phyloP scores from a whole-genome alignment of 345 rosid genomes.

The Citrus sp. region DNA sequence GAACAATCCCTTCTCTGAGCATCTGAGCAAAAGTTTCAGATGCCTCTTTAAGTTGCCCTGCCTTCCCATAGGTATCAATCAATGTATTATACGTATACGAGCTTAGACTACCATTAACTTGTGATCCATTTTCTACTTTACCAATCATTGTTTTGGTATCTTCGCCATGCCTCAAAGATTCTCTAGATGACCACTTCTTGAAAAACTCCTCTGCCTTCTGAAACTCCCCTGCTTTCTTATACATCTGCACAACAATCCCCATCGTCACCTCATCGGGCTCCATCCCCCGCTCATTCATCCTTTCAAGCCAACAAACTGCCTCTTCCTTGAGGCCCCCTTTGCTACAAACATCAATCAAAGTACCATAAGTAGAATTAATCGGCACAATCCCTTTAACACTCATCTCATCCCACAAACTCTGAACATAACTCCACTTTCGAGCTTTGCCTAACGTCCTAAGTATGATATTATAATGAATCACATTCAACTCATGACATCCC shows the following conservation, averaged over 20 bases:
- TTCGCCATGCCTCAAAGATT: constrained; percentile 30
- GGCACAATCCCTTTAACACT: constrained; percentile 40
- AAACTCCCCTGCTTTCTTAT: constrained; percentile 78
- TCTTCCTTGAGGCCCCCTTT: constrained; percentile 67
- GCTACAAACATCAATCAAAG: constrained; percentile 81
- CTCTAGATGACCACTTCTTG: constrained; percentile 62
- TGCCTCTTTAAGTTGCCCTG: constrained; percentile 72
- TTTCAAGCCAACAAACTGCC: constrained; percentile 72
- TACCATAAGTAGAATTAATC: constrained; percentile 81
- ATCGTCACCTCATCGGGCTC: constrained; percentile 83
- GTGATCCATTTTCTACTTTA: constrained; percentile 14
- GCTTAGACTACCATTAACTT: constrained; percentile 42
- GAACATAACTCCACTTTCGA: constrained; percentile 53
- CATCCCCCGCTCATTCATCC: constrained; percentile 68
- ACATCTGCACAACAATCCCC: constrained; percentile 81
- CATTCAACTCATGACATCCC: constrained; percentile 67
- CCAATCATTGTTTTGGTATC: constrained; percentile 6
- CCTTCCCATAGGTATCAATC: constrained; percentile 87
- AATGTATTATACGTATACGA: constrained; percentile 69
- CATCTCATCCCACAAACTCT: constrained; percentile 74
- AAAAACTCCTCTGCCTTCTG: constrained; percentile 74
- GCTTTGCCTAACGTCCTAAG: constrained; percentile 72
- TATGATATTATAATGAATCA: constrained; percentile 86
- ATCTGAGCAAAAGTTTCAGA: constrained; percentile 56
- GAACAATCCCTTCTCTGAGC: constrained; percentile 69